Base-by-base conservation (phyloP, 2,329 filamentous ascomycete species). In the Juglanconis juglandina region DNA sequence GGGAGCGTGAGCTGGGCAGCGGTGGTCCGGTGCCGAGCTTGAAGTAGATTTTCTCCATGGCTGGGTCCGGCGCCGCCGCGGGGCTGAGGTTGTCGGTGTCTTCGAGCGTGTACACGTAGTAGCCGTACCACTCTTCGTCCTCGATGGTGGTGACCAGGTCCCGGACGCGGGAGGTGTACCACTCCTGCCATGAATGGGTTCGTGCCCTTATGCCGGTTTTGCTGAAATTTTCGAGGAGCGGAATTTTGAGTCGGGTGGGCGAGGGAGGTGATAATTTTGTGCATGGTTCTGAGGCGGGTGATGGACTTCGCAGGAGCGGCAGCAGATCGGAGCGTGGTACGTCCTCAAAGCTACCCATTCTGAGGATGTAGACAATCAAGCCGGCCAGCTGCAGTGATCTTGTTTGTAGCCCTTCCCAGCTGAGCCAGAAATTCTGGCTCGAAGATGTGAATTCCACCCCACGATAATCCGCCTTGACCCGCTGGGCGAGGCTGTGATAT, bases 11-110 rank as follows among this genome's bases (percentile, higher is more conserved):
- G 7, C 42, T 46, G 6, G 56, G 2, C 7, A 35, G 30, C 3
- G 35, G 24, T 3, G 37, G 39, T 4, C 34, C 39, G 9, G 49
- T 44, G 10, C 53, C 60, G 6, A 62, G 50, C 49, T 49, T 62
- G 56, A 64, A 64, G 53, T 62, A 56, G 34, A 64, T 57, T 33
- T 62, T 59, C 60, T 64, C 62, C 62, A 64, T 64, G 17, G 62
- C 60, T 3, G 62, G 62, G 46, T 64, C 62, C 10, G 47, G 55
- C 34, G 60, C 55, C 13, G 56, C 62, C 37, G 44, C 37, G 5
- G 58, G 54, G 30, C 44, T 54, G 46, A 39, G 47, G 30, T 53
- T 52, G 32, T 61, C 61, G 24, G 46, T 58, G 39, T 55, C 56
- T 6, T 53, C 53, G 3, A 64, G 56, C 17, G 60, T 55, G 47